phyloP scores from a whole-genome alignment of 495 filamentous ascomycete species.

The Sordaria brevicollis region DNA sequence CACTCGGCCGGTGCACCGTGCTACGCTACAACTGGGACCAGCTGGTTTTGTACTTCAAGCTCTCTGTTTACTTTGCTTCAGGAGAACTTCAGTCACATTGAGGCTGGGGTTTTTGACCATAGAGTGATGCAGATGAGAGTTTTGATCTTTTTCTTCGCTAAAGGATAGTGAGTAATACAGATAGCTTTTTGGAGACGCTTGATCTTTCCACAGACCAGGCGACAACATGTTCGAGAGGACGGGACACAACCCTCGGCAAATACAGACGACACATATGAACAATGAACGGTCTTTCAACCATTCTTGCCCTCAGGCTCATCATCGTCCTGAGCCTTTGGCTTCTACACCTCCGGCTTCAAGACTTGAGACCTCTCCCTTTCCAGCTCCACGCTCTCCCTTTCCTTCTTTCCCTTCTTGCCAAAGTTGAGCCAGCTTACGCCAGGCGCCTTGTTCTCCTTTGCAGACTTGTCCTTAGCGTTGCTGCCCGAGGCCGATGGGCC shows the following conservation, averaged over 20 bases:
- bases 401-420: conserved; percentile 38
- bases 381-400: conserved; percentile 38
- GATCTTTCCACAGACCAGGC: background rate
- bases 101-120: background rate
- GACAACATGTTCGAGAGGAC: background rate
- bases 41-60: background rate
- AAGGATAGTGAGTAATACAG: background rate
- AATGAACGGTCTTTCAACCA: background rate
- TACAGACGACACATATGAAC: background rate
- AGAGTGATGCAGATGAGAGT: background rate
- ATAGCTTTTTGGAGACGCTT: background rate
- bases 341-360: conserved; percentile 9
- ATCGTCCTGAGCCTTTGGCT: conserved; percentile 4
- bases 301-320: background rate
- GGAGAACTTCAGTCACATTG: background rate
- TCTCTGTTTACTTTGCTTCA: background rate
- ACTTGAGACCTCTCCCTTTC: conserved; percentile 25
- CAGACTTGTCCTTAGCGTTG: conserved; percentile 11
- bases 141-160: background rate
- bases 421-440: conserved; percentile 34
- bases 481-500: conserved; percentile 21
- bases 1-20: background rate
- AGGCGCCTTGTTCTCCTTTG: conserved; percentile 22
- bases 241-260: background rate
- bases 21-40: background rate